Evolutionary conservation across 768 basidiomycete genomes (phyloP).

Genomic region (Coprinopsis sp.): DNA sequence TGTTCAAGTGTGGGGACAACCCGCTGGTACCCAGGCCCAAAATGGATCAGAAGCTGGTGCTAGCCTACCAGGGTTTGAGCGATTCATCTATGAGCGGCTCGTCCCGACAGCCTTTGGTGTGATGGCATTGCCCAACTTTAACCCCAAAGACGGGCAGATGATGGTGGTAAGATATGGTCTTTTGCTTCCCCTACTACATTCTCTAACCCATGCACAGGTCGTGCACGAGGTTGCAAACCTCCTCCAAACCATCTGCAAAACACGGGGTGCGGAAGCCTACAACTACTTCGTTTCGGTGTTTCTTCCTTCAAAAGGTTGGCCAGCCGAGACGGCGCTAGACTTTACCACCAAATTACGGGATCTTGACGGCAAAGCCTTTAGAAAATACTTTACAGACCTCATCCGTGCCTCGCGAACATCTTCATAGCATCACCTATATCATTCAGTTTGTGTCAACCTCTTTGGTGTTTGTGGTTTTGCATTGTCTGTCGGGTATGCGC

Average conservation of each 20-base stretch:
- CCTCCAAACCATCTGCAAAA: conserved; percentile 71
- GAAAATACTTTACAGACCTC: conserved; percentile 85
- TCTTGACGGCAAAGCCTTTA: conserved; percentile 69
- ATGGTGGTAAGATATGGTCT: conserved; percentile 58
- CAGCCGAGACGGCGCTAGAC: conserved; percentile 68
- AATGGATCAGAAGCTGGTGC: conserved; percentile 28
- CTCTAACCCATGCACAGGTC: conserved; percentile 45
- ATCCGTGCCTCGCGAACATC: conserved; percentile 65
- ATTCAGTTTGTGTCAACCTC: neutral
- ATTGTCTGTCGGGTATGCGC: too few relatives aligned
- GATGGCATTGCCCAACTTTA: conserved; percentile 73
- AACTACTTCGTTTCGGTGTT: conserved; percentile 75
- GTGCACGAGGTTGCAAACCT: conserved; percentile 86
- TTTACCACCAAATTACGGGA: conserved; percentile 74
- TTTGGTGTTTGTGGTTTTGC: neutral
- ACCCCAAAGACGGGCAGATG: conserved; percentile 84
- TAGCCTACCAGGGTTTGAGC: conserved; percentile 83
- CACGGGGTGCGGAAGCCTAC: conserved; percentile 77
- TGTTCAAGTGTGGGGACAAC: conserved; percentile 65
- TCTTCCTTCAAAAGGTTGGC: conserved; percentile 88
- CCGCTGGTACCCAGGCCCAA: conserved; percentile 30
- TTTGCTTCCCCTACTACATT: neutral
- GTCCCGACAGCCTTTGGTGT: conserved; percentile 81
- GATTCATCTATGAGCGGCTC: conserved; percentile 83
- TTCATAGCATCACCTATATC: conserved; percentile 41